phyloP scores from a whole-genome alignment of 1,284 basidiomycete genomes.

The Ganoderma multipileum region DNA sequence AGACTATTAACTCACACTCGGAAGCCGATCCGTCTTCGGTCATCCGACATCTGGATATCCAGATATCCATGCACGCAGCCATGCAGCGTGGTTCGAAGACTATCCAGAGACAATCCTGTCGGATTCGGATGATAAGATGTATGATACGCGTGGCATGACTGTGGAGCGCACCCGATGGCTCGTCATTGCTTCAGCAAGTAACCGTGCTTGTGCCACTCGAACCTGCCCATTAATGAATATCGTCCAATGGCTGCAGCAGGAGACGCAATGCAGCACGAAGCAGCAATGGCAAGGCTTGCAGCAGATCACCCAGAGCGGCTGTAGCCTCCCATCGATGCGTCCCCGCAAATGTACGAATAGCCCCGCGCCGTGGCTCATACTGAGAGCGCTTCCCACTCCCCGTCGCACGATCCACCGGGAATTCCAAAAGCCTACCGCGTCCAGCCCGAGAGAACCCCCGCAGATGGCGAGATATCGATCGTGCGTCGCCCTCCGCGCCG shows the following conservation, averaged over 20 bases:
- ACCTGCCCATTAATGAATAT: neutral
- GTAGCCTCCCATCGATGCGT: constrained; percentile 22
- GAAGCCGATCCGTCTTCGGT: constrained; percentile 20
- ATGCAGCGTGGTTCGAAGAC: neutral
- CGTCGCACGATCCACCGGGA: neutral
- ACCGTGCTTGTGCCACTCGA: constrained; percentile 11
- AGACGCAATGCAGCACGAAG: constrained; percentile 6
- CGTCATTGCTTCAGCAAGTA: constrained; percentile 1
- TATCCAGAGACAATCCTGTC: constrained; percentile 1
- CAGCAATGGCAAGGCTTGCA: neutral
- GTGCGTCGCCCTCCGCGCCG: constrained; percentile 17
- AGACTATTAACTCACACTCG: constrained; percentile 23
- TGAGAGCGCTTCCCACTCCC: constrained; percentile 13
- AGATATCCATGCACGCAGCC: constrained; percentile 1
- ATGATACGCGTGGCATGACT: constrained; percentile 8
- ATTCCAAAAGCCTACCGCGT: constrained; percentile 28
- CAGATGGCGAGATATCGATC: constrained; percentile 30
- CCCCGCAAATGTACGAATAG: constrained; percentile 14
- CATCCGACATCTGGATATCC: constrained; percentile 16
- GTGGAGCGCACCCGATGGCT: constrained; percentile 3
- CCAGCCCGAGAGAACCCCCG: constrained; percentile 21
- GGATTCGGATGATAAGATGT: constrained; percentile 21
- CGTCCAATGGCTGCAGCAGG: neutral
- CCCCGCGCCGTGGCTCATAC: constrained; percentile 17
- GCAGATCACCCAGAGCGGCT: constrained; percentile 6